These are phyloP conservation scores for Phyllostachys edulis DNA, from an alignment of 176 grass and related monocot genomes.

Conservation along the genomic window DNA sequence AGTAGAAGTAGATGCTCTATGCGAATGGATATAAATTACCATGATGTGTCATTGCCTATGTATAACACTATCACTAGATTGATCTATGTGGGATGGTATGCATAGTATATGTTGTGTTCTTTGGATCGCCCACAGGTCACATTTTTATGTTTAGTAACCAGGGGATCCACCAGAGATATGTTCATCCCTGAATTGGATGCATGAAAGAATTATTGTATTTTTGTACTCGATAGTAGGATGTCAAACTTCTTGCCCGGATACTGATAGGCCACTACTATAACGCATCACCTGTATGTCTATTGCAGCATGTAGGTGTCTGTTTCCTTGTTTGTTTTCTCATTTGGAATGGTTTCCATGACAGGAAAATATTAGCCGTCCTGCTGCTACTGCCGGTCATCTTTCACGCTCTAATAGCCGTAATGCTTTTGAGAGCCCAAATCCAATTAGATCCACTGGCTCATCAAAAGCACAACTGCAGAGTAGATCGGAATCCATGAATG, in stretches of 20 bases:
- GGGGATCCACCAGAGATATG: background rate
- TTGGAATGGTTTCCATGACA: conserved; percentile 41
- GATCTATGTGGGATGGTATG: background rate
- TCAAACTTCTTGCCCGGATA: background rate
- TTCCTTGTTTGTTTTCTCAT: conserved; percentile 19
- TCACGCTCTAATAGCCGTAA: conserved; percentile 61
- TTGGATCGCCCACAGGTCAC: no score
- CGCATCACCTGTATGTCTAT: background rate
- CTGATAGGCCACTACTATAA: background rate
- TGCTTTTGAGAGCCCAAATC: conserved; percentile 53
- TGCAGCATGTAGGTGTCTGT: background rate
- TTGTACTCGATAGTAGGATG: background rate
- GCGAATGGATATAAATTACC: background rate
- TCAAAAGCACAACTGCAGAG: conserved; percentile 40
- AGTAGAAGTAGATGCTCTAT: background rate
- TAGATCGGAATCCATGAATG: conserved; percentile 62
- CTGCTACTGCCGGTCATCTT: conserved; percentile 46
- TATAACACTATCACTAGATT: background rate
- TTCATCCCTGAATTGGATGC: background rate
- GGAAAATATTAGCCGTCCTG: conserved; percentile 56
- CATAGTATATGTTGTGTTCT: no score
- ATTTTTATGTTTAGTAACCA: background rate
- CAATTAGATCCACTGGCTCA: conserved; percentile 49
- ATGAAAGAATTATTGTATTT: conserved; percentile 2
- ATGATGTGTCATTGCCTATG: background rate